Conservation (phyloP, 495 filamentous ascomycete species). For the Letharia columbiana region DNA sequence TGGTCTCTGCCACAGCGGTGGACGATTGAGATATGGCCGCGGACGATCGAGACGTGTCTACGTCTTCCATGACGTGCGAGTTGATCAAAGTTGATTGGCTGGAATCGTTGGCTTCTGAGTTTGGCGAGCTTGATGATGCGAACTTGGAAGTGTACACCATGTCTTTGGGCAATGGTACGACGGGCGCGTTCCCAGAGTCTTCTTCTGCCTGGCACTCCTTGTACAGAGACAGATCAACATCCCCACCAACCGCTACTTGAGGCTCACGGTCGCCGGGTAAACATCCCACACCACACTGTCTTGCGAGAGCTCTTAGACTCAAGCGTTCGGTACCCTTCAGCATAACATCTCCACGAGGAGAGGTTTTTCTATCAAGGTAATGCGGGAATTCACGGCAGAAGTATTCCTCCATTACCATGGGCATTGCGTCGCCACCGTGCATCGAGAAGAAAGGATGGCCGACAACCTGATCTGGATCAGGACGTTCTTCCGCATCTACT, state of each 20-base stretch:
- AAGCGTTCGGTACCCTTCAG: slow-evolving; percentile 36
- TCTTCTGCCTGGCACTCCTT: slow-evolving; percentile 63
- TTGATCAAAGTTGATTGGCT: neutral
- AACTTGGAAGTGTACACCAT: slow-evolving; percentile 50
- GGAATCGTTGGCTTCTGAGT: neutral
- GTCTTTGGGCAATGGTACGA: slow-evolving; percentile 58
- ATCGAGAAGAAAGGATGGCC: slow-evolving; percentile 73
- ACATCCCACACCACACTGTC: slow-evolving; percentile 42
- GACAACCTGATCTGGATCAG: slow-evolving; percentile 72
- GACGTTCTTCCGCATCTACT: slow-evolving; percentile 62
- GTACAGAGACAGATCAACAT: slow-evolving; percentile 40
- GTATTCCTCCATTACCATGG: slow-evolving; percentile 36
- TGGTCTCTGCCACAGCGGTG: neutral
- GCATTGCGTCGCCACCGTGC: slow-evolving; percentile 44
- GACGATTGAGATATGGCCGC: neutral
- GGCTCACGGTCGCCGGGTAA: slow-evolving; percentile 16
- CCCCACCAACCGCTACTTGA: slow-evolving; percentile 25
- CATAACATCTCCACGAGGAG: slow-evolving; percentile 44
- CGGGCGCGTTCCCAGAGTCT: slow-evolving; percentile 56
- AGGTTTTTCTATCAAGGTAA: slow-evolving; percentile 35
- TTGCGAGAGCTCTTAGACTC: slow-evolving; percentile 42
- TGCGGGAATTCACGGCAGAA: slow-evolving; percentile 37
- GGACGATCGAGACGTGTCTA: neutral
- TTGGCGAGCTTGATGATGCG: neutral
- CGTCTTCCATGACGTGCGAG: neutral